phyloP scores from a whole-genome alignment of 1,284 basidiomycete genomes.

The Sporisorium exsertum region DNA sequence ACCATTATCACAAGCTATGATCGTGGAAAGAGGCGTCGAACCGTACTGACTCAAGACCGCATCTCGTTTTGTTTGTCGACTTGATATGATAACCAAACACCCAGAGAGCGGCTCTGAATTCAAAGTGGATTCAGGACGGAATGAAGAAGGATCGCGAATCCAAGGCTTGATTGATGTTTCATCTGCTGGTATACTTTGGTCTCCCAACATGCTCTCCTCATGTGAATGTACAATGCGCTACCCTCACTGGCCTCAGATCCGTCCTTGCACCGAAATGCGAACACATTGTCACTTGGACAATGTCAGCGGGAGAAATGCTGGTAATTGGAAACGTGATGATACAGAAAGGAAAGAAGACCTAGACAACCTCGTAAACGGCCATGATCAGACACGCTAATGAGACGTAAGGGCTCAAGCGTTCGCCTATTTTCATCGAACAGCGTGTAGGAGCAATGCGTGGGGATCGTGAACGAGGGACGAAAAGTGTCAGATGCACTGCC shows the following conservation, averaged over 20 bases:
- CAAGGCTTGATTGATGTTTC: slow-evolving; percentile 19
- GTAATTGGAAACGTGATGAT: slow-evolving; percentile 3
- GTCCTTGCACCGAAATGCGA: too few species aligned
- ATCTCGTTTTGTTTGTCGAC: not conserved
- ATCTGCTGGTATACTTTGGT: not conserved
- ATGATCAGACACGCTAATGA: slow-evolving; percentile 67
- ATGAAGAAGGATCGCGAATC: slow-evolving; percentile 48
- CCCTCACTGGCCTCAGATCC: not conserved
- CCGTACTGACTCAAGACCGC: not conserved
- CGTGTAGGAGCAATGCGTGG: not conserved
- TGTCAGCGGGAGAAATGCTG: slow-evolving; percentile 7
- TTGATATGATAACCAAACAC: not conserved
- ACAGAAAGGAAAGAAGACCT: not conserved
- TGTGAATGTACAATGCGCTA: not conserved
- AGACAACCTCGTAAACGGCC: slow-evolving; percentile 63
- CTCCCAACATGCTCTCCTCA: not conserved
- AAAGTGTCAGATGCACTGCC: slow-evolving; percentile 1
- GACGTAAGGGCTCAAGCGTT: slow-evolving; percentile 67
- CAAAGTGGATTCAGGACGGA: slow-evolving; percentile 48
- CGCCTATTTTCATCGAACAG: slow-evolving; percentile 46
- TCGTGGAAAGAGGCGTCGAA: not conserved
- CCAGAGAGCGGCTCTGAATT: slow-evolving; percentile 27
- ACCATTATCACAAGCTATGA: too few species aligned
- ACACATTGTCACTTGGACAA: not conserved
- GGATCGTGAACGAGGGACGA: not conserved